Base-by-base conservation (phyloP, 805 yeast species). In the Metschnikowia kunwiensis region DNA sequence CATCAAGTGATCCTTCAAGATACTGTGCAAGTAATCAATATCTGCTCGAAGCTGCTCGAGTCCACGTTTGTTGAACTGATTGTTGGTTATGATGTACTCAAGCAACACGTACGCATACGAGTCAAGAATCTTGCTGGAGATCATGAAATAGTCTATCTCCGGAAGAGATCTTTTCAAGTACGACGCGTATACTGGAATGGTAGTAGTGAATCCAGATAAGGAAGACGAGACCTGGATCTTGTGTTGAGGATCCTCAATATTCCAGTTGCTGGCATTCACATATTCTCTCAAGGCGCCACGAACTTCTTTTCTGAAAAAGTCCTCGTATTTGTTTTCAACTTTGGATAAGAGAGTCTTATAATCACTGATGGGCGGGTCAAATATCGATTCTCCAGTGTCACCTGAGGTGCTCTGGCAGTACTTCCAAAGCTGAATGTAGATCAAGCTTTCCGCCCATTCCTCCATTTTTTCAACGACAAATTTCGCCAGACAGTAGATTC, bases 391-490 rank as follows among this genome's bases (percentile, higher is more conserved):
- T 7, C 45, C 48, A 1, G 33, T 32, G 8, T 38, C 50, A 1
- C 34, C 35, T 10, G 39, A 29, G n/a, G 54, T 31, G 5, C 50
- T 42, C 24, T 53, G 49, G 50, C 54, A 64, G 10, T 57, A 53
- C 17, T 55, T 51, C 70, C 71, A 66, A 20, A 68, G 57, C 45
- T 66, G 71, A 8, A 65, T 54, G 40, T 60, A 68, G 4, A 65
- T 54, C 27, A 68, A 50, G 23, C 65, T 65, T 26, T 58, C 59
- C 19, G 65, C 55, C 72, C 73, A 64, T 34, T 52, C 53, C 25
- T 63, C 65, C 46, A 68, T 50, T 14, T 55, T 42, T 24, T 51
- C 50, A 5, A 37, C 26, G 1, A 63, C 46, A 34, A 53, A 68
- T 30, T 57, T 55, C 7, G 62, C 47, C 58, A 57, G 61, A 30